Percentiles rank a stretch among this genome's conserved stretches.
phyloP scores from a whole-genome alignment of 495 filamentous ascomycete species.

The Penicillium arizonense region DNA sequence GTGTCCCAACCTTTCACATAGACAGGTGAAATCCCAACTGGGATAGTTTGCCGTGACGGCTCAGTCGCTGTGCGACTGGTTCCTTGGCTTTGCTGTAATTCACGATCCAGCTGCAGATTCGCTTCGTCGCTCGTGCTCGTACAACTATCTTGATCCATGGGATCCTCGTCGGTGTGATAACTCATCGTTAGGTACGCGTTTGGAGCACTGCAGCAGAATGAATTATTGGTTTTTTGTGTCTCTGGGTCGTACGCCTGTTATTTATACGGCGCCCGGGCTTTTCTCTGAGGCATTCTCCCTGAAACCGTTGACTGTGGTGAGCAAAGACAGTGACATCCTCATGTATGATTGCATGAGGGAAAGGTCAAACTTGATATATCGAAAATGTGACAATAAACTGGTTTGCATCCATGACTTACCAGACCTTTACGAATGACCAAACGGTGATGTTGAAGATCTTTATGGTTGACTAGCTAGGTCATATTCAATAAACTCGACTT shows the following conservation, averaged over 20 bases:
- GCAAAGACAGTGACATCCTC: neutral
- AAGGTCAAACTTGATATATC: neutral
- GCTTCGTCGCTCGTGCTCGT: neutral
- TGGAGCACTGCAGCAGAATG: neutral
- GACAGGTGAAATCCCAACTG: neutral
- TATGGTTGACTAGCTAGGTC: neutral
- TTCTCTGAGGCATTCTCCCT: neutral
- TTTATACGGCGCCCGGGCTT: neutral
- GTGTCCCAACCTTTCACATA: neutral
- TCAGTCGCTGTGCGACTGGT: neutral
- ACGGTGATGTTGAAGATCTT: neutral
- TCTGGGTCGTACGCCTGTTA: neutral
- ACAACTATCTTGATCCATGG: neutral
- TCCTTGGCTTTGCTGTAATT: neutral
- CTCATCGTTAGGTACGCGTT: neutral
- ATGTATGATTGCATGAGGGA: neutral
- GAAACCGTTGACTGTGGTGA: neutral
- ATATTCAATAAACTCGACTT: neutral
- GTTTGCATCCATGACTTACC: neutral
- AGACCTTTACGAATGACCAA: neutral
- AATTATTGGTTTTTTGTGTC: neutral
- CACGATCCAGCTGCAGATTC: neutral
- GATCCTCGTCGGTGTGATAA: neutral
- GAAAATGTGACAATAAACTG: neutral
- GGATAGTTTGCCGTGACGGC: neutral